Evolutionary conservation across 1,139 yeast genomes (phyloP).

Genomic region (Yamadazyma kanchanaburiensis): DNA sequence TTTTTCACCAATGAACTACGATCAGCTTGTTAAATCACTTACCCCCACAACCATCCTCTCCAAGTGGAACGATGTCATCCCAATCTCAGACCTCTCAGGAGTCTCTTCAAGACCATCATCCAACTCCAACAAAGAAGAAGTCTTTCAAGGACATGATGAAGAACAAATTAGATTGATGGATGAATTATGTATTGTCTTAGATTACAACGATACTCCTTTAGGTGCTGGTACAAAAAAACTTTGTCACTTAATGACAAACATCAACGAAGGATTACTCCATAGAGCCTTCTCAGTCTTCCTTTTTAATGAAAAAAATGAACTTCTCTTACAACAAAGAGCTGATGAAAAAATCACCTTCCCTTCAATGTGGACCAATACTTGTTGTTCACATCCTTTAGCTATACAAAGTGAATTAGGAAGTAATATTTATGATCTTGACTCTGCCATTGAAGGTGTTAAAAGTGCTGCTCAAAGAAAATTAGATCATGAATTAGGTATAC

Average conservation of each 20-base stretch:
- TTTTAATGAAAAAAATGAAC: constrained; percentile 72
- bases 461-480: constrained; percentile 90
- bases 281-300: constrained; percentile 94
- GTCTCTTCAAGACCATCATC: constrained; percentile 22
- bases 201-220: constrained; percentile 78
- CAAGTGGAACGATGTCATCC: constrained; percentile 64
- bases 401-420: constrained; percentile 63
- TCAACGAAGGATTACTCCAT: constrained; percentile 80
- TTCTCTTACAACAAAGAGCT: constrained; percentile 91
- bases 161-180: constrained; percentile 96
- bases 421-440: constrained; percentile 26
- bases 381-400: constrained; percentile 96
- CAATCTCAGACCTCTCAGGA: constrained; percentile 48
- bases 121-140: constrained; percentile 20
- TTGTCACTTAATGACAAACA: constrained; percentile 88
- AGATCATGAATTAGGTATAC: constrained; percentile 89
- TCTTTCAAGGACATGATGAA: constrained; percentile 83
- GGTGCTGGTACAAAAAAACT: constrained; percentile 94
- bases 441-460: constrained; percentile 74
- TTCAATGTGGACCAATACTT: constrained; percentile 96
- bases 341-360: constrained; percentile 96
- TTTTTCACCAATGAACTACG: constrained; percentile 5
- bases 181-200: constrained; percentile 91
- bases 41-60: constrained; percentile 46
- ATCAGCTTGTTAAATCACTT: constrained; percentile 47